Evolutionary conservation across 306 rosid genomes (phyloP), one percentile per base, ranked within the genome.

Genomic region (Gleditsia sinensis): DNA sequence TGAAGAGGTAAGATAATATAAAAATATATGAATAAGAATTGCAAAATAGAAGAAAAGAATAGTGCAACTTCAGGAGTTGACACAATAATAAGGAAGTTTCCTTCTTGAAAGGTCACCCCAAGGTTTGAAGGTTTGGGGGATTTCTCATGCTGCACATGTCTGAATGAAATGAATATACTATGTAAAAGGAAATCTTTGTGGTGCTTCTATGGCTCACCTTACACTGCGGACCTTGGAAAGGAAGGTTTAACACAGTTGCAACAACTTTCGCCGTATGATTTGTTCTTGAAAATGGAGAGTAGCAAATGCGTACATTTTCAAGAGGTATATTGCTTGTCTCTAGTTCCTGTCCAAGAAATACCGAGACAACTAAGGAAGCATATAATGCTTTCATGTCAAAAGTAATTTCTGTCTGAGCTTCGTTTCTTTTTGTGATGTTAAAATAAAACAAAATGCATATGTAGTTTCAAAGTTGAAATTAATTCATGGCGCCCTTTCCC

Each of bases 251-350:
- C 10, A 63, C 78, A 39, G 89, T 71, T 10, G 96, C 89, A 75
- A 90, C 86, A 50, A 85, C 81, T 69, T 77, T 65, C 2, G 97
- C 94, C 0, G 97, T 91, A 64, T 88, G 92, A 21, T 2, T 71
- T 23, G 98, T 91, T 87, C 97, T 91, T 39, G 97, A 86, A 86
- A 94, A 91, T 6, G 96, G 97, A 9, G 96, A 91, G 78, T 88
- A 88, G 78, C 89, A 88, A 80, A 94, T 88, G 74, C 90, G 88
- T 48, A 94, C 87, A 76, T 76, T 78, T 34, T 87, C 83, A 58
- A 85, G 69, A n/a, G 83, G 72, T 67, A 88, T 61, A 50, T 63
- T 67, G 48, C 82, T 80, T 55, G 80, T 84, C 78, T 85, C 88
- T 65, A 89, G 82, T 43, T 76, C 90, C 98, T 94, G 86, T 39